Conservation (phyloP, 768 basidiomycete species). For the Lactarius tabidus region DNA sequence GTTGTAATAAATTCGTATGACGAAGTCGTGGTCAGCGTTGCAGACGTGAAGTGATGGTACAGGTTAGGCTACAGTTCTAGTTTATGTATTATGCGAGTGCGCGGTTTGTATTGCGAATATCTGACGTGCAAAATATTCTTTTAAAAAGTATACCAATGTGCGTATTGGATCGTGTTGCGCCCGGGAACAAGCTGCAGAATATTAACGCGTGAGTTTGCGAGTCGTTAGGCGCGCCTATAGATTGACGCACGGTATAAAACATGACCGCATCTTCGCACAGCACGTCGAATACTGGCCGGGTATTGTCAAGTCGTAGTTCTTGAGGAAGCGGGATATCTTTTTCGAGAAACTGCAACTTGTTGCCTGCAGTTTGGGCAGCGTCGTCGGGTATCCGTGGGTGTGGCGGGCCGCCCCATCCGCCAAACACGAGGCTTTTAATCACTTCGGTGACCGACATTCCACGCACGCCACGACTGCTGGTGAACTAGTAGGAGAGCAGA, state of each 20-base stretch:
- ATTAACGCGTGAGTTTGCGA: not conserved
- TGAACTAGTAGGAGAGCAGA: not conserved
- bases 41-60: not conserved
- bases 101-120: not conserved
- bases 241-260: constrained; percentile 10
- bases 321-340: constrained; percentile 5
- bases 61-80: not conserved
- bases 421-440: not conserved
- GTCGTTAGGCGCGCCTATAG: no score
- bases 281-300: not conserved
- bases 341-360: constrained; percentile 5
- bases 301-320: not conserved
- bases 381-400: not conserved
- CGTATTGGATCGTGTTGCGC: constrained; percentile 1
- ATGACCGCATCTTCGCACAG: constrained; percentile 14
- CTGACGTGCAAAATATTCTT: not conserved
- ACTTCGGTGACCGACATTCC: not conserved
- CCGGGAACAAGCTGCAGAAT: constrained; percentile 3
- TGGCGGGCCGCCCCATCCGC: not conserved
- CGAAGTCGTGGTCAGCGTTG: not conserved
- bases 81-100: constrained; percentile 1
- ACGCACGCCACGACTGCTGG: not conserved
- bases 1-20: not conserved
- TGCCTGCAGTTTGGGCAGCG: not conserved
- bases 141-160: constrained; percentile 18